Percentiles rank a stretch among this genome's conserved stretches.
Conservation (phyloP, 2,329 filamentous ascomycete species). For the Cryphonectria carpinicola region DNA sequence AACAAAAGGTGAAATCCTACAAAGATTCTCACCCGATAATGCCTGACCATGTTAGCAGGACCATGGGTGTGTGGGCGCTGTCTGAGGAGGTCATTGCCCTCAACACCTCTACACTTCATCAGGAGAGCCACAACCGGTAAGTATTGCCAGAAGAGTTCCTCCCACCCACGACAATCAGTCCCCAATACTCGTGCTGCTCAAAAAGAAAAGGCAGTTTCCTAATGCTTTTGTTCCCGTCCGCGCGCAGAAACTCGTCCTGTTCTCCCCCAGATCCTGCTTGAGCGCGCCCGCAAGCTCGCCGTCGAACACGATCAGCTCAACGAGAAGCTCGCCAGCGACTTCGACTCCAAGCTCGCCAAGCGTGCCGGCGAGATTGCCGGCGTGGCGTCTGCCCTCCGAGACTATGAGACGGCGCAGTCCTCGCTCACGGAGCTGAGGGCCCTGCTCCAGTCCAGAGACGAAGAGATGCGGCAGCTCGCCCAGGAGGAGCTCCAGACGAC, state of each 20-base stretch:
- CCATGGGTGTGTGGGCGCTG: slow-evolving; percentile 60
- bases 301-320: slow-evolving; percentile 62
- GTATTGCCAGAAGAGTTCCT: slow-evolving; percentile 35
- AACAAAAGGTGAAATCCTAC: background rate
- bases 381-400: slow-evolving; percentile 60
- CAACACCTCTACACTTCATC: slow-evolving; percentile 37
- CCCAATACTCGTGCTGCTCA: background rate
- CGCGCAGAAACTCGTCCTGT: slow-evolving; percentile 31
- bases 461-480: slow-evolving; percentile 77
- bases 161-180: background rate
- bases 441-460: slow-evolving; percentile 57
- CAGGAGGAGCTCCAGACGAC: slow-evolving; percentile 79
- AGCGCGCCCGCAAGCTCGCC: slow-evolving; percentile 61
- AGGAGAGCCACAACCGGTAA: slow-evolving; percentile 52
- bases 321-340: slow-evolving; percentile 53
- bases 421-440: slow-evolving; percentile 58
- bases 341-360: slow-evolving; percentile 61
- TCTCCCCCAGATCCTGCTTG: slow-evolving; percentile 60
- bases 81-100: slow-evolving; percentile 42
- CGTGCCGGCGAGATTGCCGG: slow-evolving; percentile 64
- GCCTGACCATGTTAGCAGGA: slow-evolving; percentile 43
- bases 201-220: background rate
- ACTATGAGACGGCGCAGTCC: slow-evolving; percentile 59
- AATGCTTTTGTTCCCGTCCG: slow-evolving; percentile 6
- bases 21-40: slow-evolving; percentile 23